Evolutionary conservation across 2,329 filamentous ascomycete genomes (phyloP), one percentile per base, ranked within the genome.

Genomic region (Annulohypoxylon truncatum): DNA sequence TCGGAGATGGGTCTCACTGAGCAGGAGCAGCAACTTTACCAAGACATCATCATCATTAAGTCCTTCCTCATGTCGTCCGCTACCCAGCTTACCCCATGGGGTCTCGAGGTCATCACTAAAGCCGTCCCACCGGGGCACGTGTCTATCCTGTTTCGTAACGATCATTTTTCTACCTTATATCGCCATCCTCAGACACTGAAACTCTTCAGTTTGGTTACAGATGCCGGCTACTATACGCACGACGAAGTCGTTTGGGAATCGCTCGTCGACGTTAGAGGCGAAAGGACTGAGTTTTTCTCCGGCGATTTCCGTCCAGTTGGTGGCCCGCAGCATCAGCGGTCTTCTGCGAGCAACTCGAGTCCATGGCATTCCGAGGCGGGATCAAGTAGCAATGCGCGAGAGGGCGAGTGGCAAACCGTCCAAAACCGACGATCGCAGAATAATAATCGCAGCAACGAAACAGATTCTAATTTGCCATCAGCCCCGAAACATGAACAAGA

Each of bases 241-340:
- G 91, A 94, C 13, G 95, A 98, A 76, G 89, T 99, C 10, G 93
- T 99, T 0, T 99, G 96, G 96, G 96, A 99, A 79, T 96, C 91
- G 8, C 83, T 99, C 1, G 90, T 92, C 0, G 95, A 98, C 73
- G 90, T 97, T 20, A 96, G 90, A 54, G 96, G 96, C 6, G 90
- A 92, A 73, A 87, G 87, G 12, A 90, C 92, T 2, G 92, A 94
- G 75, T 93, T 96, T 73, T 93, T 93, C 71, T 93, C 94, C 0
- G 96, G 96, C 1, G 94, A 98, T 74, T 98, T 98, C 78, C 87
- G 91, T 29, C 84, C 92, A 0, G 92, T 97, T n/a, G 90, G 93
- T 18, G 90, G 90, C 71, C 80, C 76, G 20, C 71, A 75, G 56
- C 77, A 47, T 65, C 66, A 47, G 66, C 68, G 67, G 15, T 60